phyloP scores from a whole-genome alignment of 2,329 filamentous ascomycete species.

The Diplocarpon rosae region DNA sequence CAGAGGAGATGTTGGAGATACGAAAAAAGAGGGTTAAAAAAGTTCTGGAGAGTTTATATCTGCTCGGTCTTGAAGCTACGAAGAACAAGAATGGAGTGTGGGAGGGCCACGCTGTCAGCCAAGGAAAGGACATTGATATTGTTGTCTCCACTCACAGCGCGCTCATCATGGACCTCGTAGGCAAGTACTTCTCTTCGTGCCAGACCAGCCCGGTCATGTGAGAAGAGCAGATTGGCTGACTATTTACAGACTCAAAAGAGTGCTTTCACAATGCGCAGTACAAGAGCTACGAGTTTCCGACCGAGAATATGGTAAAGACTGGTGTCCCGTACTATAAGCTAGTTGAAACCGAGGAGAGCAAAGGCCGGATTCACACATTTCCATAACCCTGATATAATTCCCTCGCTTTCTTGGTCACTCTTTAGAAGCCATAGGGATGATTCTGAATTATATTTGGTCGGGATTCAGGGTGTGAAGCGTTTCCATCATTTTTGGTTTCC shows the following conservation, averaged over 20 bases:
- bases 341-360: slow-evolving; percentile 2
- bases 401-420: too few species aligned
- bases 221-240: too few species aligned
- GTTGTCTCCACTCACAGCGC: slow-evolving; percentile 1
- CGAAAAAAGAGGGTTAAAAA: not conserved
- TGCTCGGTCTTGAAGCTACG: slow-evolving; percentile 1
- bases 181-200: not conserved
- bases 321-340: not conserved
- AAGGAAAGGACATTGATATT: slow-evolving; percentile 3
- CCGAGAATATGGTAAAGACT: not conserved
- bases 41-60: not conserved
- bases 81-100: not conserved
- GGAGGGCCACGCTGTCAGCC: not conserved
- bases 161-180: not conserved
- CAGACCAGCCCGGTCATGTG: not conserved
- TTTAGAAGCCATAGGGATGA: too few species aligned
- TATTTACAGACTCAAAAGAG: not conserved
- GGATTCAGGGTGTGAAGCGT: too few species aligned
- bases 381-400: not conserved
- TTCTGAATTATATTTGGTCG: too few species aligned
- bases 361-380: not conserved
- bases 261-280: slow-evolving; percentile 1
- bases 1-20: not conserved
- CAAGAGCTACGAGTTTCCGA: not conserved
- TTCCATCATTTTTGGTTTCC: too few species aligned